A percentile compares a stretch with the other conserved stretches of the same genome.
Evolutionary conservation across 1,284 basidiomycete genomes (phyloP).

Genomic region (Irpex sp.): DNA sequence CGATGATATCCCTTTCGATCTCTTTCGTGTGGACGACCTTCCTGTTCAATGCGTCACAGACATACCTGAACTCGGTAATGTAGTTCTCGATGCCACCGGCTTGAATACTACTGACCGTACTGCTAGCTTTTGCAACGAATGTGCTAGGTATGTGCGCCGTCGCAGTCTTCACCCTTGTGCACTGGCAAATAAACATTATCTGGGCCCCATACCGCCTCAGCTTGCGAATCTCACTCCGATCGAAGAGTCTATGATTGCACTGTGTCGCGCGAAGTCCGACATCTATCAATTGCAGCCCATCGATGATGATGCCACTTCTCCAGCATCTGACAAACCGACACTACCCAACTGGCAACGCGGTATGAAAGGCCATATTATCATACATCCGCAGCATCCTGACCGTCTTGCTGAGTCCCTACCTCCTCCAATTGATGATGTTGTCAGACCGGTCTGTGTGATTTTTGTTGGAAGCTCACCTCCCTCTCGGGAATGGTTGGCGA

Average conservation of each 20-base stretch:
- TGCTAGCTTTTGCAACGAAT: too few species aligned
- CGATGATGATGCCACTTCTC: too few species aligned
- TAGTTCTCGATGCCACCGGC: too few species aligned
- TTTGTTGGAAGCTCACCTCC: conserved; percentile 31
- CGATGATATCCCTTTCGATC: too few species aligned
- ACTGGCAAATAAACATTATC: conserved; percentile 21
- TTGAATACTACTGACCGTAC: too few species aligned
- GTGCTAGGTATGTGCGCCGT: too few species aligned
- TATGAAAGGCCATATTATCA: conserved; percentile 33
- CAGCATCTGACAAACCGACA: conserved; percentile 7
- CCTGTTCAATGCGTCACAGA: too few species aligned
- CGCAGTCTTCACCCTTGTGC: conserved; percentile 9
- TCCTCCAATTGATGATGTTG: not conserved
- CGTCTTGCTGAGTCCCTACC: conserved; percentile 21
- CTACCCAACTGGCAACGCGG: conserved; percentile 22
- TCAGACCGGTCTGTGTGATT: conserved; percentile 27
- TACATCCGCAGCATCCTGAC: conserved; percentile 31
- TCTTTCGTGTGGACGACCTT: too few species aligned
- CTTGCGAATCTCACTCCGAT: conserved; percentile 24
- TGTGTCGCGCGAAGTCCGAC: conserved; percentile 22
- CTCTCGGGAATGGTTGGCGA: conserved; percentile 30
- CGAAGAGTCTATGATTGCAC: conserved; percentile 30
- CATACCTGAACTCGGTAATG: too few species aligned
- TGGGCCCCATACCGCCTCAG: conserved; percentile 24
- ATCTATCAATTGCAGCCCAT: conserved; percentile 22